Evolutionary conservation across 2,329 filamentous ascomycete species (phyloP), one percentile per base, ranked within the genome.

Genomic region (Penicillium capsulatum): DNA sequence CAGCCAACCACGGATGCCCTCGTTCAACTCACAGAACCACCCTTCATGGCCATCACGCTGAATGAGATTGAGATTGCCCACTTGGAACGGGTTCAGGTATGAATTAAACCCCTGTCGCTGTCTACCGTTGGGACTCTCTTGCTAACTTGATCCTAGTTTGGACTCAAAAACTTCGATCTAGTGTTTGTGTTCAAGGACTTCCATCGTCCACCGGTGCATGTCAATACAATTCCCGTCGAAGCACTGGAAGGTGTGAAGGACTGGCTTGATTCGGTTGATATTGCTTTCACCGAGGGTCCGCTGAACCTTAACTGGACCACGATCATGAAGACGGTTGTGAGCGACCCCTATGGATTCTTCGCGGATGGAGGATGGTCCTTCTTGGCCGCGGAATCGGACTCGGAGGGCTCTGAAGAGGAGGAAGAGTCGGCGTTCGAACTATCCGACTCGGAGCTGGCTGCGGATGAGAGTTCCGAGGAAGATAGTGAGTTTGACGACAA

Each of bases 171-270:
- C 68, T 98, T 98, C 65, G 92, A 98, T 68, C 81, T 98, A 66
- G 92, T 98, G 14, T 90, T 97, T 59, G 86, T 98, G 26, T 97
- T 95, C 75, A 97, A 97, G 60, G 92, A 98, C 69, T 97, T 95
- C 67, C 80, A 85, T 38, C 81, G 90, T n/a, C 69, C 87, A 2
- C 91, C 91, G 1, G 85, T 84, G 40, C 92, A 98, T 65, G 84
- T 98, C 74, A 98, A 98, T 70, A 98, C 92, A 5, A 97, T 98
- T 48, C 94, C 92, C 0, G 88, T 98, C 16, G 92, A 98, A 61
- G 87, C 84, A 2, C 76, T 98, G 3, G 92, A 98, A 54, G 83
- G 87, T 38, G 91, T 98, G 52, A 97, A 97, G 68, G 94, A 98
- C 60, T 98, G 92, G 83, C 79, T 98, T 7, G 91, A 98, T 66